Conservation (phyloP, 2,329 filamentous ascomycete species). For the Epichloe uncinata region DNA sequence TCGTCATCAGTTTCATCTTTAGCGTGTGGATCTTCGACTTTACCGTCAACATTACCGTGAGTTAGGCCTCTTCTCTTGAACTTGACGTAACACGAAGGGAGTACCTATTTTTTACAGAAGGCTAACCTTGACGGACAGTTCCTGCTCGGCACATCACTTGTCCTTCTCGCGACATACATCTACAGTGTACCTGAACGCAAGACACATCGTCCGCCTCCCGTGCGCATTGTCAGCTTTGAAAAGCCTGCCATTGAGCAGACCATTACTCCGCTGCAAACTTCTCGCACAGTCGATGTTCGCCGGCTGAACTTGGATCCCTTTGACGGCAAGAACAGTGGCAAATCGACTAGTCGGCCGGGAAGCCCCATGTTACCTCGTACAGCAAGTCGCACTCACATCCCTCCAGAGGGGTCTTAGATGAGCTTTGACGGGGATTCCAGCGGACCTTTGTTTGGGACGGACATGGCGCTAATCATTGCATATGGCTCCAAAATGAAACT, state of each 20-base stretch:
- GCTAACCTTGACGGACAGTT: slow-evolving; percentile 43
- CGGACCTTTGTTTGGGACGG: not conserved
- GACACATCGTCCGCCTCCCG: slow-evolving; percentile 43
- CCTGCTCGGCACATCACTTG: slow-evolving; percentile 62
- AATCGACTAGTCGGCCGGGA: slow-evolving; percentile 33
- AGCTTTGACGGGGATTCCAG: too few species aligned
- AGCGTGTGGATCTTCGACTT: slow-evolving; percentile 82
- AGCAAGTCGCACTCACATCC: slow-evolving; percentile 25
- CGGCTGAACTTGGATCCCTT: slow-evolving; percentile 27
- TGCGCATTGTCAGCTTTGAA: slow-evolving; percentile 62
- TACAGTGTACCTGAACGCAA: slow-evolving; percentile 59
- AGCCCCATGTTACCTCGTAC: slow-evolving; percentile 30
- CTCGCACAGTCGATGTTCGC: slow-evolving; percentile 18
- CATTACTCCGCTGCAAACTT: slow-evolving; percentile 23
- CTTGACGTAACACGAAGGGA: not conserved
- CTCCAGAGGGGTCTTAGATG: slow-evolving; percentile 18
- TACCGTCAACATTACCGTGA: slow-evolving; percentile 55
- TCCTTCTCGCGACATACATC: slow-evolving; percentile 71
- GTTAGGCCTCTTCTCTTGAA: slow-evolving; percentile 19
- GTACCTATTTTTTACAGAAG: not conserved
- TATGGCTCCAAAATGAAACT: too few species aligned
- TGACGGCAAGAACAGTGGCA: slow-evolving; percentile 24
- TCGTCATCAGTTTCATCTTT: slow-evolving; percentile 72
- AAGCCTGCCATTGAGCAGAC: slow-evolving; percentile 49
- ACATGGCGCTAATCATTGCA: not conserved